phyloP scores from a whole-genome alignment of 2,329 filamentous ascomycete genomes.

The Fusarium brachygibbosum region DNA sequence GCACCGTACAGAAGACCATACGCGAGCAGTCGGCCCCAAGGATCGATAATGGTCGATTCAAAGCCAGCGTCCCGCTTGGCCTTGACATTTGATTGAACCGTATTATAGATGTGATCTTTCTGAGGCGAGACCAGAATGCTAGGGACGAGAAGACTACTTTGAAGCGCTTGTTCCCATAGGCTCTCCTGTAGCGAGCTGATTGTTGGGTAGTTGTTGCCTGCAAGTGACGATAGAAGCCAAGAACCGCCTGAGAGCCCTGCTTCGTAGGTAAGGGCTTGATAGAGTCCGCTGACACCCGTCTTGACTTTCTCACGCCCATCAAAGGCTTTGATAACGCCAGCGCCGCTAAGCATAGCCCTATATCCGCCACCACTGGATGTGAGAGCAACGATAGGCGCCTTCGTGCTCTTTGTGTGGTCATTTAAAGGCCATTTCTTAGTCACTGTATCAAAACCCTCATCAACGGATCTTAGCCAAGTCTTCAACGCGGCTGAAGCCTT shows the following conservation, averaged over 20 bases:
- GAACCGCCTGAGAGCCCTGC: slow-evolving; percentile 12
- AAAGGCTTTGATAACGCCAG: slow-evolving; percentile 14
- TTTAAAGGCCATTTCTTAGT: neutral
- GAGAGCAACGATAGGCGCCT: slow-evolving; percentile 9
- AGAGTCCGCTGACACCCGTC: slow-evolving; percentile 18
- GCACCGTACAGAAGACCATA: neutral
- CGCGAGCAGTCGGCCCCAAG: slow-evolving; percentile 10
- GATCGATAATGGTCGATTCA: slow-evolving; percentile 17
- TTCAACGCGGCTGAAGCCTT: slow-evolving; percentile 10
- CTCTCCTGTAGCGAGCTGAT: slow-evolving; percentile 3
- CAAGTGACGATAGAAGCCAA: slow-evolving; percentile 11
- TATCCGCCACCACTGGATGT: slow-evolving; percentile 18
- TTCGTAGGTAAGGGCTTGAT: slow-evolving; percentile 13
- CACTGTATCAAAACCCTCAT: neutral
- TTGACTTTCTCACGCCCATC: slow-evolving; percentile 15
- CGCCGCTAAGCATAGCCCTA: slow-evolving; percentile 19
- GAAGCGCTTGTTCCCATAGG: slow-evolving; percentile 9
- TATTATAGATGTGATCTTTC: slow-evolving; percentile 4
- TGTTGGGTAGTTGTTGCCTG: slow-evolving; percentile 4
- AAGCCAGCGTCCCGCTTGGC: slow-evolving; percentile 14
- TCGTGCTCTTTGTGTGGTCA: neutral
- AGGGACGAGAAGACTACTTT: slow-evolving; percentile 14
- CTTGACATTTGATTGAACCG: slow-evolving; percentile 4
- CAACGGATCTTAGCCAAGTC: neutral
- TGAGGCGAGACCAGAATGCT: slow-evolving; percentile 6